Conservation (phyloP, 495 filamentous ascomycete genomes). For the Hypoxylon perforatum region DNA sequence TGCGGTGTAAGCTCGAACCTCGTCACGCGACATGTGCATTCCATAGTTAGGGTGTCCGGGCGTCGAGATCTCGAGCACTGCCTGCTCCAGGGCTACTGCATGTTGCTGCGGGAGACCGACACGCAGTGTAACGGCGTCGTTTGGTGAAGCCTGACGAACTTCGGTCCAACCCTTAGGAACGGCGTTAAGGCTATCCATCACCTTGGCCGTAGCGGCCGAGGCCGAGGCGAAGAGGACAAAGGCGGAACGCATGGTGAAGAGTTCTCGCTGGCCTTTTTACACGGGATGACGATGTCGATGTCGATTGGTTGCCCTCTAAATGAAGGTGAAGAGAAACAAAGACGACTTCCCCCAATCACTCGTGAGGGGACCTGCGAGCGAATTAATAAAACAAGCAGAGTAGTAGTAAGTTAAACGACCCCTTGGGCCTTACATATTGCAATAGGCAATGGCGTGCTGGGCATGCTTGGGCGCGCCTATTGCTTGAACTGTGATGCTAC, state of each 20-base stretch:
- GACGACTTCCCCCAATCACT: constrained; percentile 4
- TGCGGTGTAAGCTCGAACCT: constrained; percentile 59
- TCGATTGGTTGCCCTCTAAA: constrained; percentile 12
- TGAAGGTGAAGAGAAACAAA: constrained; percentile 30
- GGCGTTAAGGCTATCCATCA: constrained; percentile 58
- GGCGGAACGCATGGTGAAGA: constrained; percentile 41
- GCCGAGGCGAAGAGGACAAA: constrained; percentile 50
- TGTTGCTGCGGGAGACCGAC: constrained; percentile 61
- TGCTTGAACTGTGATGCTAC: constrained; percentile 20
- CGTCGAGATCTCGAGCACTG: constrained; percentile 60
- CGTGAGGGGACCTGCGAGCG: constrained; percentile 22
- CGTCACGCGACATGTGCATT: constrained; percentile 57
- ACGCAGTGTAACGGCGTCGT: constrained; percentile 49
- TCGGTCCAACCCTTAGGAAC: constrained; percentile 61
- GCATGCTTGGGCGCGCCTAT: neutral
- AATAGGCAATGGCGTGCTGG: constrained; percentile 38
- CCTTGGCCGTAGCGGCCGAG: constrained; percentile 56
- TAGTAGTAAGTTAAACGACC: constrained; percentile 21
- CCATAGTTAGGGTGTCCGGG: constrained; percentile 62
- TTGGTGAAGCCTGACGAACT: constrained; percentile 44
- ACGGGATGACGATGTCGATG: constrained; percentile 3
- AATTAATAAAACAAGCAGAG: constrained; percentile 33
- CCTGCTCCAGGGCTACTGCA: constrained; percentile 61
- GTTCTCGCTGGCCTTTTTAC: constrained; percentile 6
- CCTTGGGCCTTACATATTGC: constrained; percentile 39